Evolutionary conservation across 371 early-diverging fungal species (phyloP).

Genomic region (Mortierella sp.): DNA sequence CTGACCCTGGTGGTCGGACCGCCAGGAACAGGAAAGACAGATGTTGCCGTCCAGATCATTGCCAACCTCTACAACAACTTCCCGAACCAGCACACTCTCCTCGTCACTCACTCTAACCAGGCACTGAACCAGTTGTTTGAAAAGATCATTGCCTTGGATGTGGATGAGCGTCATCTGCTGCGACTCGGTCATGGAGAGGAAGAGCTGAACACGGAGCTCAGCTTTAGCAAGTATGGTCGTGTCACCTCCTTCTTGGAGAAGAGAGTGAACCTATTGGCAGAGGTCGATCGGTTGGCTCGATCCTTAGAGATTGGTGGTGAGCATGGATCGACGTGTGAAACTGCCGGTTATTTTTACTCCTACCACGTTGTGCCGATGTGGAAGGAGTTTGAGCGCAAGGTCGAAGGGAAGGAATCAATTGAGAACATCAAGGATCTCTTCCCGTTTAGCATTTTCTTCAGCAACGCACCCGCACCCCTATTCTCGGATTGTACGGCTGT

Average conservation of each 20-base stretch:
- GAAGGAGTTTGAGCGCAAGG: conserved; percentile 70
- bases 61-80: conserved; percentile 91
- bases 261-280: conserved; percentile 75
- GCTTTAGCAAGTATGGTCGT: conserved; percentile 93
- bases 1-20: conserved; percentile 95
- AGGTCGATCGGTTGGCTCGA: conserved; percentile 82
- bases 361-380: conserved; percentile 82
- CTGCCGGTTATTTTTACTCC: conserved; percentile 88
- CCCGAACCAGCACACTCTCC: conserved; percentile 88
- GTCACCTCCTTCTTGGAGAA: conserved; percentile 91
- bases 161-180: conserved; percentile 91
- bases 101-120: conserved; percentile 96
- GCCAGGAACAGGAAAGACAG: conserved; percentile 97
- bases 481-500: conserved; percentile 64
- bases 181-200: conserved; percentile 96
- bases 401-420: conserved; percentile 18
- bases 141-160: conserved; percentile 88
- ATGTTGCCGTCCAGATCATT: conserved; percentile 95
- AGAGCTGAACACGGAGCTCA: conserved; percentile 81
- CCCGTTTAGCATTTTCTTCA: conserved; percentile 87
- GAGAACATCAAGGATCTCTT: conserved; percentile 64
- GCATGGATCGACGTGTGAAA: conserved; percentile 93
- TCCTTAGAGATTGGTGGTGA: conserved; percentile 85
- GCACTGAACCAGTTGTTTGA: conserved; percentile 96
- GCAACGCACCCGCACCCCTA: conserved; percentile 78